Conservation (phyloP, 345 rosid genomes). For the Aquilaria yunnanensis region DNA sequence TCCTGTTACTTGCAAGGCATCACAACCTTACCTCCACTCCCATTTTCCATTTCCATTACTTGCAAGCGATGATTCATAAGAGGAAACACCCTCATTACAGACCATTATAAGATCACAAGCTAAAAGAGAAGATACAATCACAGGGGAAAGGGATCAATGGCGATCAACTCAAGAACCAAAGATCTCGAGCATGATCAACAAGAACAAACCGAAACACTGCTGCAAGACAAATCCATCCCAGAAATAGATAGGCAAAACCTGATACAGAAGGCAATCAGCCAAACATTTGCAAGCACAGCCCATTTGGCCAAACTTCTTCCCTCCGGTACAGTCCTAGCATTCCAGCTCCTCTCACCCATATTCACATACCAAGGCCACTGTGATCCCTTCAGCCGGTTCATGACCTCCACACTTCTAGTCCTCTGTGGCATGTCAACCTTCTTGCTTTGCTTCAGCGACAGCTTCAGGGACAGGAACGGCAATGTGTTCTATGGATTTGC, state of each 20-base stretch:
- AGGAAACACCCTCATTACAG: neutral
- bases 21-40: constrained; percentile 34
- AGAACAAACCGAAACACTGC: constrained; percentile 43
- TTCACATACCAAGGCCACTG: constrained; percentile 76
- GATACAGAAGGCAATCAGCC: constrained; percentile 70
- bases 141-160: neutral
- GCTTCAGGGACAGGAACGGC: constrained; percentile 69
- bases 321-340: constrained; percentile 88
- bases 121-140: neutral
- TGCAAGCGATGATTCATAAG: constrained; percentile 4
- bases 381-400: constrained; percentile 44
- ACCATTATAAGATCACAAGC: neutral
- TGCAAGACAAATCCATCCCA: constrained; percentile 26
- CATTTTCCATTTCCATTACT: constrained; percentile 5
- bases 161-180: neutral
- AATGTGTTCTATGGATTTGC: constrained; percentile 69
- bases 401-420: constrained; percentile 50
- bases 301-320: constrained; percentile 87
- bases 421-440: constrained; percentile 72
- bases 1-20: constrained; percentile 65
- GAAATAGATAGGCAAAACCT: constrained; percentile 36
- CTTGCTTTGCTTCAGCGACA: constrained; percentile 71
- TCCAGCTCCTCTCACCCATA: constrained; percentile 77
- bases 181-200: neutral
- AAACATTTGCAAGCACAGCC: constrained; percentile 85